Conservation (phyloP, 2,329 filamentous ascomycete species). For the Ophiostoma sp. region DNA sequence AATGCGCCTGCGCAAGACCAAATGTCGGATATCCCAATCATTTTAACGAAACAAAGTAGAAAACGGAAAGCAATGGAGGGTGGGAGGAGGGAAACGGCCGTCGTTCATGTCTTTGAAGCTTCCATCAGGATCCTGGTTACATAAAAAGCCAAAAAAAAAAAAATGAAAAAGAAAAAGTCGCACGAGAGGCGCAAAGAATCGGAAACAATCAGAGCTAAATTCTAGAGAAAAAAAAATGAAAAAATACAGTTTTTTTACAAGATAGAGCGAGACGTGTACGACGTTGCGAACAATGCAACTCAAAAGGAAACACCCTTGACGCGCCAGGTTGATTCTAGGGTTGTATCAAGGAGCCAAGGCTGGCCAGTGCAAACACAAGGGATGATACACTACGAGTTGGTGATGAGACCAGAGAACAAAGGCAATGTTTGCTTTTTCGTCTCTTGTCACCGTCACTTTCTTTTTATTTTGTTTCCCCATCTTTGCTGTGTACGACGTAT, state of each 20-base stretch:
- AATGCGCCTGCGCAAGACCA: not conserved
- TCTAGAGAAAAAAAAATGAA: not conserved
- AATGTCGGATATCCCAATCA: not conserved
- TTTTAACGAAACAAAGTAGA: not conserved
- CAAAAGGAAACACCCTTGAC: too few relatives aligned
- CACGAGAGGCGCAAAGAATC: too few relatives aligned
- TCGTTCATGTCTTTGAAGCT: not conserved
- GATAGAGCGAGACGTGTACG: not conserved
- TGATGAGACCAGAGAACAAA: not conserved
- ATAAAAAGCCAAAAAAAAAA: constrained; percentile 34
- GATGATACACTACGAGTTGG: not conserved
- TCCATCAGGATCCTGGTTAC: not conserved
- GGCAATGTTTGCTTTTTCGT: constrained; percentile 8
- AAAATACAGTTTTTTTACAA: too few relatives aligned
- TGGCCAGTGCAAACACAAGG: not conserved
- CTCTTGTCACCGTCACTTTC: not conserved
- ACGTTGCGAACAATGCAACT: not conserved
- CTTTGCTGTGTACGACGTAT: too few relatives aligned
- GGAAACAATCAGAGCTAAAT: too few relatives aligned
- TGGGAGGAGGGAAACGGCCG: not conserved
- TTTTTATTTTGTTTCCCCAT: not conserved
- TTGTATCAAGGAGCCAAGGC: not conserved
- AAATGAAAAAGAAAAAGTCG: constrained; percentile 16
- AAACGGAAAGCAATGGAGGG: not conserved
- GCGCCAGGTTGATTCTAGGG: not conserved